Evolutionary conservation across 2,329 filamentous ascomycete genomes (phyloP).

Genomic region (Pseudogymnoascus sp.): DNA sequence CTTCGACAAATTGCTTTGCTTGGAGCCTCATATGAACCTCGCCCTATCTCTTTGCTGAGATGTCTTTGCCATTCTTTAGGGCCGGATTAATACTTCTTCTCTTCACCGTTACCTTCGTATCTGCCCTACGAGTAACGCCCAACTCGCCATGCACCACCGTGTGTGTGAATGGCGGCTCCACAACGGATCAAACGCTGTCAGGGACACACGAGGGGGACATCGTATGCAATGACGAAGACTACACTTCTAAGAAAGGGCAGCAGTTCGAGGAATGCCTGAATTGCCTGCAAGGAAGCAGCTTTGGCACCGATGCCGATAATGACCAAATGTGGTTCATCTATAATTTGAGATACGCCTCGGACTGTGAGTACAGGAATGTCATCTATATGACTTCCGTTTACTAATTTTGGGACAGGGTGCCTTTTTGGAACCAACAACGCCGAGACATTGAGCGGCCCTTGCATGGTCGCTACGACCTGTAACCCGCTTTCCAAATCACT

Average conservation of each 20-base stretch:
- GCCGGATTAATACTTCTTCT: neutral
- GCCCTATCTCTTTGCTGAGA: slow-evolving; percentile 6
- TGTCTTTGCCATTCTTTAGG: neutral
- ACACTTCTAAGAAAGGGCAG: slow-evolving; percentile 8
- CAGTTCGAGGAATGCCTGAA: slow-evolving; percentile 9
- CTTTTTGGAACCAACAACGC: neutral
- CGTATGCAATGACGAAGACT: slow-evolving; percentile 23
- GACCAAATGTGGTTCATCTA: slow-evolving; percentile 9
- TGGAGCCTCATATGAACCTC: neutral
- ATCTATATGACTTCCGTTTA: neutral
- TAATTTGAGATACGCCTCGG: neutral
- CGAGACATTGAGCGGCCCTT: neutral
- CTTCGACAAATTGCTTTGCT: neutral
- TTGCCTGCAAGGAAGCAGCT: slow-evolving; percentile 7
- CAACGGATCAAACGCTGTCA: slow-evolving; percentile 30
- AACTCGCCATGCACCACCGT: slow-evolving; percentile 42
- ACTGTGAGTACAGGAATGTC: neutral
- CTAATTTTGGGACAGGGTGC: neutral
- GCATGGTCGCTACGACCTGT: slow-evolving; percentile 7
- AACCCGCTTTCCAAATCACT: neutral
- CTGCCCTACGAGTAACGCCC: slow-evolving; percentile 40
- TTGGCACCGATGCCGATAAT: neutral
- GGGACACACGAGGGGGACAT: slow-evolving; percentile 41
- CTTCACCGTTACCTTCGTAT: neutral
- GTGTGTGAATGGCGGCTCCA: slow-evolving; percentile 37